Base-by-base conservation (phyloP, 208 protist species). In the Trichomonas vaginalis region DNA sequence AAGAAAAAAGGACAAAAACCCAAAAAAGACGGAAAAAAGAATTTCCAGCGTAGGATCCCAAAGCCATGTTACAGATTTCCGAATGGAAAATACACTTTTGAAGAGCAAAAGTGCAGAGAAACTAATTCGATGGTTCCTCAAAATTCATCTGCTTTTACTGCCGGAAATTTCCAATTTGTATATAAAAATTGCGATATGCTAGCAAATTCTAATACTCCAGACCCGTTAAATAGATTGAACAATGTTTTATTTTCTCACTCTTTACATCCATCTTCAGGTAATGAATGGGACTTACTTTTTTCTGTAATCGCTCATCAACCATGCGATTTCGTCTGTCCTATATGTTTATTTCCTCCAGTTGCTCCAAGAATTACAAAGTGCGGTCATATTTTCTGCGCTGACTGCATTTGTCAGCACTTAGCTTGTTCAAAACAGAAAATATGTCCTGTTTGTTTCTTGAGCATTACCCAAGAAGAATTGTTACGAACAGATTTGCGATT, bases 311-410 rank as follows among this genome's bases (percentile, higher is more conserved):
- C 45, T 48, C 86, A 92, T 21, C 45, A 51, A 51, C 45, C 86
- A 15, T 42, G 46, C 17, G 86, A 92, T 51, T 92, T 39, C 51
- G 45, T 92, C 2, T 92, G 86, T 32, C 86, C 86, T 12, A 92
- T 92, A 48, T 92, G 86, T 92, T 45, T 92, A 39, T 92, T 92
- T 32, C 23, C 12, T 1, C 86, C 86, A 48, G 40, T 48, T 40
- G 86, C 45, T 49, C 86, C 86, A 4, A 48, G 40, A 51, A 39
- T 92, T 56, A 92, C 86, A 17, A 35, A 51, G 10, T 92, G 86
- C 45, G 86, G 86, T 35, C 86, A 92, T 39, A 92, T 92, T 92
- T 92, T 92, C 45, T 92, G 86, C 32, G 40, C 45, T 23, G 86
- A 92, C 15, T 92, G 86, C 27, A 92, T 92, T 35, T 48, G 14